Conservation (phyloP, 1,284 basidiomycete genomes). For the Pyrrhoderma noxium region DNA sequence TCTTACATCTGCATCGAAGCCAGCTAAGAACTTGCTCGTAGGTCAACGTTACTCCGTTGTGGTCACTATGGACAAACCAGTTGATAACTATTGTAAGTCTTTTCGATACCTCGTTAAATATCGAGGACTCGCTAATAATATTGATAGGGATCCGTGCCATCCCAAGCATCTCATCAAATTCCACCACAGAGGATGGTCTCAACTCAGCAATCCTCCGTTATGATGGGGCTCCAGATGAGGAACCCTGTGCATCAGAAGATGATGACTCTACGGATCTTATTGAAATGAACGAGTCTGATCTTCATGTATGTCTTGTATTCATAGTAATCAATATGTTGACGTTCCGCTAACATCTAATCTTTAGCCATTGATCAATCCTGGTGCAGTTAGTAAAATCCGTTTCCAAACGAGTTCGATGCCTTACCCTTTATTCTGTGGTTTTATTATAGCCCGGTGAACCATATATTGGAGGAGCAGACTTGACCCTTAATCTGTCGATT, state of each 20-base stretch:
- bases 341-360: not conserved
- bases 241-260: constrained; percentile 2
- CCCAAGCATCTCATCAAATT: constrained; percentile 21
- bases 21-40: not conserved
- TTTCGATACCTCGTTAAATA: not conserved
- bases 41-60: constrained; percentile 33
- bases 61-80: constrained; percentile 30
- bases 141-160: constrained; percentile 28
- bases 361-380: constrained; percentile 27
- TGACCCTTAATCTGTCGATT: constrained; percentile 23
- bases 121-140: not conserved
- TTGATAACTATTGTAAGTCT: constrained; percentile 34
- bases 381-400: constrained; percentile 17
- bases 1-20: not conserved
- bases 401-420: not conserved
- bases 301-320: constrained; percentile 23
- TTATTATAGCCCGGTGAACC: constrained; percentile 23
- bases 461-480: constrained; percentile 25
- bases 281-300: constrained; percentile 27
- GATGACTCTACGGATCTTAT: constrained; percentile 11
- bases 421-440: not conserved
- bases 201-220: constrained; percentile 36
- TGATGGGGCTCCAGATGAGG: constrained; percentile 15
- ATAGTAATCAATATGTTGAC: not conserved
- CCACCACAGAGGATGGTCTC: constrained; percentile 24